Base-by-base conservation (phyloP, 495 filamentous ascomycete species). In the Aspergillus sparsus region DNA sequence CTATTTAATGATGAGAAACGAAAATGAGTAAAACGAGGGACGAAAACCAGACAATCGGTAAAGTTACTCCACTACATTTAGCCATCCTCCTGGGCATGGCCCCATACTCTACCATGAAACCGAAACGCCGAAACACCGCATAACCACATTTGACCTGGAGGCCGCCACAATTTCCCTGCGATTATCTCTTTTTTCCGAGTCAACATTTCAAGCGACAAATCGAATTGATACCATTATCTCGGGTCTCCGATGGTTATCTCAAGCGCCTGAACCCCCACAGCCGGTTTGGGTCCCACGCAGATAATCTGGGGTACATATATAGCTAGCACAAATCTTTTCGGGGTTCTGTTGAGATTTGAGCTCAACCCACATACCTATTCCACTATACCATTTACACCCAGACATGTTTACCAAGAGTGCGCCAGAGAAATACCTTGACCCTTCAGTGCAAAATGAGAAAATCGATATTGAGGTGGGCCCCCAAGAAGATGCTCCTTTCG, bases 261-360 rank as follows among this genome's bases (percentile, higher is more conserved):
- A 31, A 34, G 49, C 21, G 3, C 49, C 10, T 13, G 13, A 12
- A 31, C 31, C 31, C 49, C 18, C 13, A 53, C 18, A 34, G 49
- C 33, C 34, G 6, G 21, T 31, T 13, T 53, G 31, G 18, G 18
- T 33, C 49, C 46, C 46, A 13, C 21, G 21, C 46, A 18, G 49
- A 12, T 32, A 31, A 53, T 53, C 49, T 53, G 49, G 49, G 49
- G 49, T 53, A 53, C 49, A 32, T 53, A 53, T 31, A 53, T 53
- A 53, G 16, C 49, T 15, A 53, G 49, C 49, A 10, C 46, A 31
- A 49, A 41, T 7, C 37, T 41, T 41, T 41, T n/a, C n/a, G 37
- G 37, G 11, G 4, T 10, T 3, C n/a, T 9, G 10, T 10, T 10
- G 37, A 41, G 37, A 41, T 6, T n/a, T 41, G 11, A 6, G 3